A percentile compares a stretch with the other conserved stretches of the same genome.
These are phyloP conservation scores for Cytospora paraplurivora DNA, from an alignment of 2,329 filamentous ascomycete species.

Conservation along the genomic window DNA sequence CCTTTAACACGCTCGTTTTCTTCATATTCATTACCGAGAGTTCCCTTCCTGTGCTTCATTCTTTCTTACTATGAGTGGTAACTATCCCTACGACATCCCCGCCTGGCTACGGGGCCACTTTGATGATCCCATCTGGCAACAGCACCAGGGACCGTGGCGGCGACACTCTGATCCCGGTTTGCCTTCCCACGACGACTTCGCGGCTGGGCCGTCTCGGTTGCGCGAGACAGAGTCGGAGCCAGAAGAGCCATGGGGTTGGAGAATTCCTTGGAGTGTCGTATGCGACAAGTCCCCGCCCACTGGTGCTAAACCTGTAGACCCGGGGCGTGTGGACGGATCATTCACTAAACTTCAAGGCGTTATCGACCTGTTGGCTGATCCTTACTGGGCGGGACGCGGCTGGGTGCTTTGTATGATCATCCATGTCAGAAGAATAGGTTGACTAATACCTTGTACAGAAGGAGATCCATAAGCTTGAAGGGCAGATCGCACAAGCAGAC, in stretches of 20 bases:
- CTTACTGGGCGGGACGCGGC: constrained; percentile 17
- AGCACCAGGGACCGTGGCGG: constrained; percentile 14
- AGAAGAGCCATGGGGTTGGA: not conserved
- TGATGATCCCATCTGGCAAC: constrained; percentile 21
- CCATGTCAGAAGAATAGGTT: not conserved
- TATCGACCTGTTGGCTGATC: constrained; percentile 17
- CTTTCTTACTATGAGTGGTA: constrained; percentile 6
- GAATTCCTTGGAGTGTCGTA: not conserved
- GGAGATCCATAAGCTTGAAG: constrained; percentile 61
- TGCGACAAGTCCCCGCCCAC: not conserved
- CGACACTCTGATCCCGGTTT: not conserved
- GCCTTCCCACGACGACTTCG: not conserved
- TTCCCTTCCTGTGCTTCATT: not conserved
- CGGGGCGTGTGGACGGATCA: not conserved
- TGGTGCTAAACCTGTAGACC: not conserved
- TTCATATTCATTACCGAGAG: not conserved
- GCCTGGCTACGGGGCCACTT: constrained; percentile 14
- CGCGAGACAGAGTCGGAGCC: constrained; percentile 1
- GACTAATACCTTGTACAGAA: constrained; percentile 44
- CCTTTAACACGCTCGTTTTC: not conserved
- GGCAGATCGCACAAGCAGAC: constrained; percentile 58
- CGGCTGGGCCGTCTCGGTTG: not conserved
- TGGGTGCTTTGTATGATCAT: constrained; percentile 31
- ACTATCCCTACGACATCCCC: not conserved
- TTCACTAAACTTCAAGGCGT: not conserved